Evolutionary conservation across 176 grass and related monocot species (phyloP).

Genomic region (Oryza meyeriana): DNA sequence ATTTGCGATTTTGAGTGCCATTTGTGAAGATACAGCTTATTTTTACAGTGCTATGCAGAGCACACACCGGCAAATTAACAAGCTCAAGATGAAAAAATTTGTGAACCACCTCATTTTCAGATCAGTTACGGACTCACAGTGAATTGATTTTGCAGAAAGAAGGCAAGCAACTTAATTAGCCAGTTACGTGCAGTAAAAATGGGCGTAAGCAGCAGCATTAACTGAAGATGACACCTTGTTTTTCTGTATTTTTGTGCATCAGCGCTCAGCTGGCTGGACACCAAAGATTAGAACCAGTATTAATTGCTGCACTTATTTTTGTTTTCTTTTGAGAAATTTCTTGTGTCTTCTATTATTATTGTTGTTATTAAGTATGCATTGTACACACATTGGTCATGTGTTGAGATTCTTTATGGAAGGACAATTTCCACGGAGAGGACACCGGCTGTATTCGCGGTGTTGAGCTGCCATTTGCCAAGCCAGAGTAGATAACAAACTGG

Average conservation of each 20-base stretch:
- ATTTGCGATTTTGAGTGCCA: no score
- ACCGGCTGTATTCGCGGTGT: neutral
- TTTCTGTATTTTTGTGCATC: neutral
- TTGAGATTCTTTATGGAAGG: neutral
- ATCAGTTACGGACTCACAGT: no score
- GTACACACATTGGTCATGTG: neutral
- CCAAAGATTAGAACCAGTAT: neutral
- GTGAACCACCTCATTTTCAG: no score
- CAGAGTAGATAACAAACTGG: no score
- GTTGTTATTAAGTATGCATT: neutral
- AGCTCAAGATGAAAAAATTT: no score
- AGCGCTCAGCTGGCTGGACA: neutral
- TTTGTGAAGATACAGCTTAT: no score
- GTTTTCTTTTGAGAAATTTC: neutral
- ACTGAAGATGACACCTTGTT: conserved; percentile 5
- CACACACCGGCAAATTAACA: neutral
- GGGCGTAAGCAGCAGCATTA: neutral
- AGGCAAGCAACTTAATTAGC: no score
- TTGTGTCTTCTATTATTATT: neutral
- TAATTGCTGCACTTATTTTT: neutral
- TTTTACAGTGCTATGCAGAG: no score
- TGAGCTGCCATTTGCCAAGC: neutral
- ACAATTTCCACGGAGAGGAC: neutral
- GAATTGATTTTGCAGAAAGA: no score
- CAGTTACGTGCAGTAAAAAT: no score